Evolutionary conservation across 768 basidiomycete species (phyloP).

Genomic region (Cyclocybe cylindracea): DNA sequence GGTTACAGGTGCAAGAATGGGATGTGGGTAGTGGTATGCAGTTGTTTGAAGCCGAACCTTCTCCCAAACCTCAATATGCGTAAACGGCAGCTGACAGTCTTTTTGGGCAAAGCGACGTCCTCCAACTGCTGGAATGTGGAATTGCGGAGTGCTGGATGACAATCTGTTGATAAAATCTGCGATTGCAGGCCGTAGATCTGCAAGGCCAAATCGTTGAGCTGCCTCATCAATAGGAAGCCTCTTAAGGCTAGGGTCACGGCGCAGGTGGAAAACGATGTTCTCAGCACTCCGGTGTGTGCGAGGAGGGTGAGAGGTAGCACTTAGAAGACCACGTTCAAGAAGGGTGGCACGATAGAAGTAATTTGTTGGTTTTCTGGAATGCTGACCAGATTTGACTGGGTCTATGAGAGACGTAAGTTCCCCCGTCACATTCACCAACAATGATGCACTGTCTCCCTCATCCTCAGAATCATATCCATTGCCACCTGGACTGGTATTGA

Average conservation of each 20-base stretch:
- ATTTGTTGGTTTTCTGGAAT: not conserved
- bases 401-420: conserved; percentile 1
- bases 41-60: too few relatives aligned
- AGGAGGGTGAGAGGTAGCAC: conserved; percentile 7
- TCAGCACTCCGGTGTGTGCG: conserved; percentile 9
- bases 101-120: conserved; percentile 6
- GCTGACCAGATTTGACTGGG: not conserved
- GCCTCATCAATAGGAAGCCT: conserved; percentile 20
- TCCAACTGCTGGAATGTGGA: conserved; percentile 9
- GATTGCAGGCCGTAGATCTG: conserved; percentile 27
- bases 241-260: conserved; percentile 14
- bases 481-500: not conserved
- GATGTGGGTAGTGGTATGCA: too few relatives aligned
- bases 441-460: too few relatives aligned
- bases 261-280: conserved; percentile 22
- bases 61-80: too few relatives aligned
- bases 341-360: not conserved
- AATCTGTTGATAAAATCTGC: conserved; percentile 16
- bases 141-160: not conserved
- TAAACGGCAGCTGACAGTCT: not conserved
- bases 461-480: not conserved
- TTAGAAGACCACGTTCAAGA: not conserved
- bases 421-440: not conserved
- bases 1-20: too few relatives aligned
- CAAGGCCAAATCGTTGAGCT: conserved; percentile 19